Evolutionary conservation across 805 yeast genomes (phyloP), one percentile per base, ranked within the genome.

Genomic region (Lachancea thermotolerans): DNA sequence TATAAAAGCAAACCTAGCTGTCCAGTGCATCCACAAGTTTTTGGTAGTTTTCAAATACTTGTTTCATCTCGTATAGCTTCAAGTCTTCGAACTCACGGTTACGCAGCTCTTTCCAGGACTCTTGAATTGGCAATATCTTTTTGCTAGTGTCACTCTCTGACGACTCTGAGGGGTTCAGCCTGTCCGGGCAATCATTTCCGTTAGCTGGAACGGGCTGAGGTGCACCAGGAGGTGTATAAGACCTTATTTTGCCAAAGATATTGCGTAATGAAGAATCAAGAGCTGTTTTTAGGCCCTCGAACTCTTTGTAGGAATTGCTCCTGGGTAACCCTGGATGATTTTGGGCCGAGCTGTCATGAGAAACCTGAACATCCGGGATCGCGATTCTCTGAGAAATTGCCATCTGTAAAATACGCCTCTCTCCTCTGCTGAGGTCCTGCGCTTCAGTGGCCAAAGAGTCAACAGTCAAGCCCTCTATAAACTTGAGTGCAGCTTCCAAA

Each of bases 401-500:
- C 2, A 40, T 14, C 25, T 51, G 55, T 2, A 62, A 47, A 9
- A 52, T 16, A 7, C 46, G 40, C 32, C 33, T 45, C 29, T 57
- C 59, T 3, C 43, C 42, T 10, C 35, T 17, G 2, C 51, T 27
- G 17, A 62, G 37, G 21, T 54, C 48, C 37, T 51, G 49, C 8
- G 53, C 46, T 29, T 47, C 49, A 8, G 51, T 40, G 2, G 65
- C 51, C 4, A 48, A 30, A 37, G 45, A 46, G 8, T 32, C 17
- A 4, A 49, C 29, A 11, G 60, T 58, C 16, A 63, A 48, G 2
- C 60, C 58, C 34, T 60, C 66, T n/a, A 64, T 49, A 39, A 61
- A 64, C n/a, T 54, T 54, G 11, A 64, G 46, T 1, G 66, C 64
- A 1, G 67, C 68, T 33, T 62, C 66, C 9, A 62, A 45, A 47